A percentile compares a stretch with the other conserved stretches of the same genome.
These are phyloP conservation scores for Yamadazyma akitaensis DNA, from an alignment of 805 yeast species.

Conservation along the genomic window DNA sequence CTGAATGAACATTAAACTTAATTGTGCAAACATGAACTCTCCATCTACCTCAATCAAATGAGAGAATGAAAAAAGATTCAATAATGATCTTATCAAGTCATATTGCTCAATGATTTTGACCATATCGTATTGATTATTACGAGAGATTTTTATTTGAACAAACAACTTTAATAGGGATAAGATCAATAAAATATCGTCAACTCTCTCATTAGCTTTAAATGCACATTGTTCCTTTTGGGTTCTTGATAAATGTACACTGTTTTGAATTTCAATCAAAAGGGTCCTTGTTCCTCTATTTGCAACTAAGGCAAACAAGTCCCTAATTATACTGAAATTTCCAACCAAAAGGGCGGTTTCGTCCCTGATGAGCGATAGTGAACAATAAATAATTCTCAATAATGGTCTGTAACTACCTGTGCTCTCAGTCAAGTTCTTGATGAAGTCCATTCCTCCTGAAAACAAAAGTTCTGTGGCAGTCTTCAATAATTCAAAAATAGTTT, in stretches of 20 bases:
- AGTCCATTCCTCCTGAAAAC: constrained; percentile 48
- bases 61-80: constrained; percentile 66
- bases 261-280: constrained; percentile 55
- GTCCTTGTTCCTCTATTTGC: constrained; percentile 64
- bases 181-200: constrained; percentile 63
- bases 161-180: constrained; percentile 63
- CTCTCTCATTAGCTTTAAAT: constrained; percentile 41
- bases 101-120: constrained; percentile 51
- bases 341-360: constrained; percentile 38
- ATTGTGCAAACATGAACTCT: constrained; percentile 70
- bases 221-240: constrained; percentile 30
- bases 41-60: constrained; percentile 57
- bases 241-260: constrained; percentile 46
- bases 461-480: constrained; percentile 45
- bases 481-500: constrained; percentile 39
- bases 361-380: constrained; percentile 44
- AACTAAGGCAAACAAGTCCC: constrained; percentile 58
- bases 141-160: constrained; percentile 46
- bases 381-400: constrained; percentile 54
- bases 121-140: constrained; percentile 46
- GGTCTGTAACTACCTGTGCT: constrained; percentile 51
- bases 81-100: constrained; percentile 59
- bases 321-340: constrained; percentile 49
- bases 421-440: constrained; percentile 39
- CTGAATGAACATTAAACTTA: constrained; percentile 62